Percentiles rank a stretch among this genome's conserved stretches.
Conservation (phyloP, 805 yeast genomes). For the Hanseniaspora vineae region DNA sequence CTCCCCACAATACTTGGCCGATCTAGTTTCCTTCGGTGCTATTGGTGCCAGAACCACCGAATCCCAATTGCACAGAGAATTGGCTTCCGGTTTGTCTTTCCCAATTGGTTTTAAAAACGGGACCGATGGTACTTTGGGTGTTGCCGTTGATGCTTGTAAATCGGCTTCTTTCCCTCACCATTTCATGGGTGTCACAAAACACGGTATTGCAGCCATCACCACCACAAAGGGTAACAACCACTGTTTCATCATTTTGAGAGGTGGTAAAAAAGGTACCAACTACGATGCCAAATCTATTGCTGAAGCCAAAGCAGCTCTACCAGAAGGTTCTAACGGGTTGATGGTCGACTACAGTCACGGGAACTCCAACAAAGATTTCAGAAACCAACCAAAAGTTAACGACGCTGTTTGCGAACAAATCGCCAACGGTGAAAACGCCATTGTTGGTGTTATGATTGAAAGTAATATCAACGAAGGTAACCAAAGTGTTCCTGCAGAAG, state of each 20-base stretch:
- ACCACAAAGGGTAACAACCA: slow-evolving; percentile 91
- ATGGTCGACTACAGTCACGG: slow-evolving; percentile 99
- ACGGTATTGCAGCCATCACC: slow-evolving; percentile 92
- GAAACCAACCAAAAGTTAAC: slow-evolving; percentile 92
- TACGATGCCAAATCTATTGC: slow-evolving; percentile 53
- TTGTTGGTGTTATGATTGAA: slow-evolving; percentile 94
- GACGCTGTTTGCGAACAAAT: slow-evolving; percentile 71
- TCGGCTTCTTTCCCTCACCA: slow-evolving; percentile 91
- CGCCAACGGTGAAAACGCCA: slow-evolving; percentile 60
- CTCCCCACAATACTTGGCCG: slow-evolving; percentile 90
- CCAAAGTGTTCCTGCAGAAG: slow-evolving; percentile 68
- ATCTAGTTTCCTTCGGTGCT: slow-evolving; percentile 87
- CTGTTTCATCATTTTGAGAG: slow-evolving; percentile 90
- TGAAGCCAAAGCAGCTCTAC: slow-evolving; percentile 27
- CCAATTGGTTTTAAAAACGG: slow-evolving; percentile 98
- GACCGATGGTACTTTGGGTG: slow-evolving; percentile 88
- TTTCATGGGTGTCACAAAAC: slow-evolving; percentile 94
- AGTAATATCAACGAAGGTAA: slow-evolving; percentile 84
- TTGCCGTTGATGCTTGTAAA: slow-evolving; percentile 86
- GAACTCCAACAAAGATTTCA: slow-evolving; percentile 86
- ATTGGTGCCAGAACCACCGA: slow-evolving; percentile 99
- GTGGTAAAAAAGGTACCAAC: slow-evolving; percentile 90
- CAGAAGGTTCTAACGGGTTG: slow-evolving; percentile 31
- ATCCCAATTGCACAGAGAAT: slow-evolving; percentile 94
- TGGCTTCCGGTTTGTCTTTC: slow-evolving; percentile 96